These are phyloP conservation scores for Przewalskia tangutica DNA, from an alignment of 257 asterid species.

Conservation along the genomic window DNA sequence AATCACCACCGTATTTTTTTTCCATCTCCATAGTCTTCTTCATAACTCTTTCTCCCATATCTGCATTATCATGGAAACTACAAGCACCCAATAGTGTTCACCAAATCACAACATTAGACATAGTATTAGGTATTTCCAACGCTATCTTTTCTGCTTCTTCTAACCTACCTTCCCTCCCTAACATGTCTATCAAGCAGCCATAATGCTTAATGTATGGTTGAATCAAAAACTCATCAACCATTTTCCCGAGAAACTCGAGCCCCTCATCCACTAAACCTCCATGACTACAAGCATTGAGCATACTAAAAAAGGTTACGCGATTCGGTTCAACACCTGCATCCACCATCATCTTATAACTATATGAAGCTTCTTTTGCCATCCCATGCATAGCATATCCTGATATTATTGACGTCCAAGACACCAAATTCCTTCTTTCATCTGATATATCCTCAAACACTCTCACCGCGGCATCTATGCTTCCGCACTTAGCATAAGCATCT, in stretches of 20 bases:
- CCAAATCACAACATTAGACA: slow-evolving; percentile 49
- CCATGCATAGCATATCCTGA: slow-evolving; percentile 71
- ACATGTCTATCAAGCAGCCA: slow-evolving; percentile 55
- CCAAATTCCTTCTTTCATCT: slow-evolving; percentile 35
- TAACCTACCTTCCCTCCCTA: slow-evolving; percentile 77
- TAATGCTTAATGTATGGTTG: slow-evolving; percentile 52
- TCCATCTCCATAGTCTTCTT: slow-evolving; percentile 46
- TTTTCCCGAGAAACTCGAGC: slow-evolving; percentile 36
- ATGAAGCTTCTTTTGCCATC: slow-evolving; percentile 54
- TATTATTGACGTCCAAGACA: slow-evolving; percentile 67
- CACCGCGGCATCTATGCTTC: slow-evolving; percentile 38
- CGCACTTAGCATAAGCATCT: slow-evolving; percentile 63
- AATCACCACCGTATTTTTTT: slow-evolving; percentile 62
- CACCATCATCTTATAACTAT: slow-evolving; percentile 40
- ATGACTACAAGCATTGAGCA: slow-evolving; percentile 62
- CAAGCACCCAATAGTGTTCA: slow-evolving; percentile 76
- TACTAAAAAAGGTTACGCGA: slow-evolving; percentile 43
- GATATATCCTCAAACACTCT: slow-evolving; percentile 38
- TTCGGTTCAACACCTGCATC: slow-evolving; percentile 37
- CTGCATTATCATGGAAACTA: slow-evolving; percentile 56
- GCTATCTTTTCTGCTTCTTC: slow-evolving; percentile 75
- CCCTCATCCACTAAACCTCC: slow-evolving; percentile 70
- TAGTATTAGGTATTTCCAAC: slow-evolving; percentile 28
- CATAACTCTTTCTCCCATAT: slow-evolving; percentile 54
- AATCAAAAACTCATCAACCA: slow-evolving; percentile 37